Conservation (phyloP, 139 green algal genomes). For the Chlamydomonas incerta region DNA sequence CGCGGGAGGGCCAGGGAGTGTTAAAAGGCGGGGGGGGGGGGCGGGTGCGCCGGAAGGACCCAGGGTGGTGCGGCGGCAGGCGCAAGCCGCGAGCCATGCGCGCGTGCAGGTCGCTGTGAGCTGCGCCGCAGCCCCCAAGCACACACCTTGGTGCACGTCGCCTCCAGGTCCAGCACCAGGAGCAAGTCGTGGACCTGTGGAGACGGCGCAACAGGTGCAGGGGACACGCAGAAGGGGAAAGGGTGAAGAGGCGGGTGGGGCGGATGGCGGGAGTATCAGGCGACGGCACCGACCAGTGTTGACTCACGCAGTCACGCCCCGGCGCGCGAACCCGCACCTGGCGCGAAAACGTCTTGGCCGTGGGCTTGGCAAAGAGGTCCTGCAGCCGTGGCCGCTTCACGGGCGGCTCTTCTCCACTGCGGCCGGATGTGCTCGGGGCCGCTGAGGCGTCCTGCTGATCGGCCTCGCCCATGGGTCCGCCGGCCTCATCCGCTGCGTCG, state of each 20-base stretch:
- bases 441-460: too few relatives aligned
- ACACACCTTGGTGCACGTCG: constrained; percentile 62
- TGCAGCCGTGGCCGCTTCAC: background rate
- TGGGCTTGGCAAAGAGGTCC: background rate
- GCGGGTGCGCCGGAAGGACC: too few relatives aligned
- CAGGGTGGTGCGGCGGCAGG: too few relatives aligned
- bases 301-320: too few relatives aligned
- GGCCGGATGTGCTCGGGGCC: background rate
- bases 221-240: too few relatives aligned
- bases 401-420: background rate
- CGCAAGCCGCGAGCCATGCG: too few relatives aligned
- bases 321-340: constrained; percentile 20
- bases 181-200: constrained; percentile 31
- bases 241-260: background rate
- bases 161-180: constrained; percentile 63
- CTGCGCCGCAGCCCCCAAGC: too few relatives aligned
- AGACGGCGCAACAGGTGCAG: too few relatives aligned
- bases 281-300: background rate
- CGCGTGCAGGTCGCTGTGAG: too few relatives aligned
- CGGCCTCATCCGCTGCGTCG: too few relatives aligned
- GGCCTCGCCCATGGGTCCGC: too few relatives aligned
- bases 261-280: background rate
- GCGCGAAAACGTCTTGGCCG: background rate
- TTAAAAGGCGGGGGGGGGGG: too few relatives aligned
- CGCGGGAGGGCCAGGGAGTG: background rate